Conservation (phyloP, 306 rosid genomes). For the Trifolium pratense region DNA sequence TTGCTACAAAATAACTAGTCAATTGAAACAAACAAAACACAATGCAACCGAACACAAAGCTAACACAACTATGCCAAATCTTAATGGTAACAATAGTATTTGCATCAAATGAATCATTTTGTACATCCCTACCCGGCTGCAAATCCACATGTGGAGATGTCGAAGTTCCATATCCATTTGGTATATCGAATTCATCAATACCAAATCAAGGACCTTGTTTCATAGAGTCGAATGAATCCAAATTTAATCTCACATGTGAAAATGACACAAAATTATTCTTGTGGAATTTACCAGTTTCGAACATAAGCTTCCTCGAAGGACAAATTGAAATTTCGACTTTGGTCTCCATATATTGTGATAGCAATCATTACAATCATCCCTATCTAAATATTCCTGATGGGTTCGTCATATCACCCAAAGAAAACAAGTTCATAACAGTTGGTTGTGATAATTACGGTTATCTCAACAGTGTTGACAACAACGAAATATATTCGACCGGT, state of each 20-base stretch:
- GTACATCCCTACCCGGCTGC: neutral
- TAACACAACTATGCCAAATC: neutral
- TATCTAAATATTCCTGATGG: neutral
- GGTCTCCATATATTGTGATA: neutral
- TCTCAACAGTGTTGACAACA: neutral
- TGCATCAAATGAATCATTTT: neutral
- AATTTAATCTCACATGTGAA: neutral
- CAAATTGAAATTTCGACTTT: neutral
- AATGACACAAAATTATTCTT: neutral
- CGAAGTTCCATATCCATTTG: neutral
- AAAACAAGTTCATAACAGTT: conserved; percentile 19
- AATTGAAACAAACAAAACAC: neutral
- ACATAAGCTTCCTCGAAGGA: neutral
- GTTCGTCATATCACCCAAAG: neutral
- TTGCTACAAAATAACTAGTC: no score
- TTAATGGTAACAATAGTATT: neutral
- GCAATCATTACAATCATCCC: neutral
- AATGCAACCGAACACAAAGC: conserved; percentile 16
- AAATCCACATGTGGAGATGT: neutral
- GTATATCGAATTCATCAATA: neutral
- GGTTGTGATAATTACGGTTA: neutral
- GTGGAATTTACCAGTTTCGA: neutral
- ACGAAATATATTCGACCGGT: neutral
- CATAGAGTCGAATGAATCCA: neutral
- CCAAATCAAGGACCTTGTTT: neutral